These are phyloP conservation scores for Spinacia oleracea DNA, from an alignment of 179 eudicot species.

Conservation along the genomic window DNA sequence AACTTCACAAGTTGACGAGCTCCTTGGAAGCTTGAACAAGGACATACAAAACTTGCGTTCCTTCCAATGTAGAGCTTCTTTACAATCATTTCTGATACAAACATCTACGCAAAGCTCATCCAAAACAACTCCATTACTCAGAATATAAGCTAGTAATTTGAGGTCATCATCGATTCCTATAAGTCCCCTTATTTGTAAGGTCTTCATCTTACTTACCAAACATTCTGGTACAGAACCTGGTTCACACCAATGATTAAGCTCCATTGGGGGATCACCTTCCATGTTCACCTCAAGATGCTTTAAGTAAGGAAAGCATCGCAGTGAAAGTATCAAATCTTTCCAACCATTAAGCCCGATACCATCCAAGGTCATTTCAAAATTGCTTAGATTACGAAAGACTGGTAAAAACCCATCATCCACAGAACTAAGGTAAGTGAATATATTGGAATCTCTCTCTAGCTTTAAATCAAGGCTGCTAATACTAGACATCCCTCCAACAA, in stretches of 20 bases:
- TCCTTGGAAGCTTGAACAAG: constrained; percentile 15
- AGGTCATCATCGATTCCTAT: not conserved
- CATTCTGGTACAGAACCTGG: not conserved
- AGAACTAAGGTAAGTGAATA: not conserved
- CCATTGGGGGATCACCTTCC: not conserved
- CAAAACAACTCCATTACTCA: not conserved
- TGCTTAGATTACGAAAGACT: not conserved
- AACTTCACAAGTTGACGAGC: not conserved
- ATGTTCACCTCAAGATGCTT: not conserved
- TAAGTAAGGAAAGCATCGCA: constrained; percentile 6
- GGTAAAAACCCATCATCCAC: not conserved
- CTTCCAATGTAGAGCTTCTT: not conserved
- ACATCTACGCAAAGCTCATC: not conserved
- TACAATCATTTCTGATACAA: no score
- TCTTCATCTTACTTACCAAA: not conserved
- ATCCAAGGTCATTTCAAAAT: not conserved
- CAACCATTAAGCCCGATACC: not conserved
- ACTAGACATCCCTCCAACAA: not conserved
- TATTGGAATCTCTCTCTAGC: not conserved
- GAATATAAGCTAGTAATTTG: not conserved
- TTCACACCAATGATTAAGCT: not conserved
- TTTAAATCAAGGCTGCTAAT: not conserved
- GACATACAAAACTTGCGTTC: not conserved
- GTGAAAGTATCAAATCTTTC: not conserved
- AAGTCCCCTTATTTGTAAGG: not conserved